Conservation (phyloP, 352 stramenopile genomes). For the Pseudoperonospora humuli region DNA sequence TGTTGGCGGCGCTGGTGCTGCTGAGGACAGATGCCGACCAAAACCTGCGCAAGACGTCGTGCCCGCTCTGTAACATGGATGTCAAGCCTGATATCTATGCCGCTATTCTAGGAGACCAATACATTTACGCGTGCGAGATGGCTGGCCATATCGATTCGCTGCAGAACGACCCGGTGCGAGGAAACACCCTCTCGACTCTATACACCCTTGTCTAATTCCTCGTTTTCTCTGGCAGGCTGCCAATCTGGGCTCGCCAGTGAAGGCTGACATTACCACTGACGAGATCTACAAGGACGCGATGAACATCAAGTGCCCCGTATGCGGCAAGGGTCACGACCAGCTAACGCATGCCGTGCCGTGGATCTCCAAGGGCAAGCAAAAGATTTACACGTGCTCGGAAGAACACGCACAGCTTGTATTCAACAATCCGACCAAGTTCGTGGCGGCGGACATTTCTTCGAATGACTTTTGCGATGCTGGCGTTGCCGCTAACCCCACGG, state of each 20-base stretch:
- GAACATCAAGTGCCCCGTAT: conserved; percentile 53
- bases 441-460: conserved; percentile 23
- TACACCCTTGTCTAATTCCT: neutral
- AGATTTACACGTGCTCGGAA: conserved; percentile 70
- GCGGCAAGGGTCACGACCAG: conserved; percentile 44
- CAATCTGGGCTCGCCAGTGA: conserved; percentile 36
- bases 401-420: conserved; percentile 50
- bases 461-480: conserved; percentile 50
- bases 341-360: conserved; percentile 72
- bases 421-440: conserved; percentile 38
- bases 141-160: conserved; percentile 71
- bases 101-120: conserved; percentile 60
- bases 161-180: conserved; percentile 58
- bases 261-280: conserved; percentile 52
- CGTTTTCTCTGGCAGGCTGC: conserved; percentile 7
- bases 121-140: conserved; percentile 80
- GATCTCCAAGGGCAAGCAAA: conserved; percentile 58
- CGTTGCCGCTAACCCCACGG: conserved; percentile 25
- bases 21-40: conserved; percentile 26
- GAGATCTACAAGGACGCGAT: conserved; percentile 60
- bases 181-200: neutral
- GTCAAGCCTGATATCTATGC: conserved; percentile 50
- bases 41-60: conserved; percentile 51
- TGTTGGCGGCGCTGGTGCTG: conserved; percentile 22
- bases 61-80: conserved; percentile 53